Evolutionary conservation across 2,329 filamentous ascomycete species (phyloP).

Genomic region (Colletotrichum godetiae): DNA sequence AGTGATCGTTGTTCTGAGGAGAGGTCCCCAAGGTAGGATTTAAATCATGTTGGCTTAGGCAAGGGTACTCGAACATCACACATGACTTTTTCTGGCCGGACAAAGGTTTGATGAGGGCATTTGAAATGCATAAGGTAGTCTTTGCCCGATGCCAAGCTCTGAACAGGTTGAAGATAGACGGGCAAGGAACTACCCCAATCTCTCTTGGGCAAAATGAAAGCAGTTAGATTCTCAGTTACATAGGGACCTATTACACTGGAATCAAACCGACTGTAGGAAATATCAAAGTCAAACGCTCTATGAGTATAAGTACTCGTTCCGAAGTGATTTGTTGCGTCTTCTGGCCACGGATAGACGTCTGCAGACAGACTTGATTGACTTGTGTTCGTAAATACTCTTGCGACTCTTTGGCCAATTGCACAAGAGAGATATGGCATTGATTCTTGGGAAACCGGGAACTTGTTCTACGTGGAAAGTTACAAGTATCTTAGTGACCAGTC

Average conservation of each 20-base stretch:
- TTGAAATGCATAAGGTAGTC: background rate
- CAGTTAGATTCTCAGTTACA: background rate
- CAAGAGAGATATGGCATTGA: background rate
- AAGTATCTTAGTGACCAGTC: background rate
- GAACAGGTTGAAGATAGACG: background rate
- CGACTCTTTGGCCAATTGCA: background rate
- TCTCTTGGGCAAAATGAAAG: background rate
- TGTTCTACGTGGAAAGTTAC: background rate
- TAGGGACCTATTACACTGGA: background rate
- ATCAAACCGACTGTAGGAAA: fast-evolving
- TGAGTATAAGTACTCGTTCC: background rate
- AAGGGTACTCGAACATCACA: background rate
- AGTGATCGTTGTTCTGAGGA: background rate
- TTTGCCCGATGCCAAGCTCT: background rate
- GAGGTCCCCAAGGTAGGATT: background rate
- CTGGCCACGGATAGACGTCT: background rate
- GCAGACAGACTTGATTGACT: background rate
- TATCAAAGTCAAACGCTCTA: background rate
- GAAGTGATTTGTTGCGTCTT: background rate
- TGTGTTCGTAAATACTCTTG: background rate
- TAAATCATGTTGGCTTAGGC: background rate
- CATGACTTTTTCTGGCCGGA: background rate
- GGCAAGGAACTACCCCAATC: background rate
- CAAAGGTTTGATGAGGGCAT: background rate
- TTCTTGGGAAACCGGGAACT: background rate